A percentile compares a stretch with the other conserved stretches of the same genome.
Conservation (phyloP, 768 basidiomycete genomes). For the Termitomyces sp. region DNA sequence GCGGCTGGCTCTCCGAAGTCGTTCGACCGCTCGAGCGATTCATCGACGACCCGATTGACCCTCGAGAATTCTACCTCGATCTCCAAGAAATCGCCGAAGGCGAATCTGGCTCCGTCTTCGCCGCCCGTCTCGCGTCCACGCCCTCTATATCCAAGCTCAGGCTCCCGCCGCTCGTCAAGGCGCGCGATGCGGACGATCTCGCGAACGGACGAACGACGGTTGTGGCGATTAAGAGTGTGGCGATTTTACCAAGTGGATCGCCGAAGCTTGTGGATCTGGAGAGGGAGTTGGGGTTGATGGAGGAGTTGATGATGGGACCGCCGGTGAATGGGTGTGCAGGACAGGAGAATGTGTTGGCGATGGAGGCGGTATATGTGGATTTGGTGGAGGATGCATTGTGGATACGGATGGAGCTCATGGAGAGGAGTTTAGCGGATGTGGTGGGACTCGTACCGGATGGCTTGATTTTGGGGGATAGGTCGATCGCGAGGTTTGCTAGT, state of each 20-base stretch:
- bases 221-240: constrained; percentile 77
- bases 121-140: constrained; percentile 29
- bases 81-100: constrained; percentile 80
- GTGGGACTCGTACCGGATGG: constrained; percentile 59
- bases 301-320: constrained; percentile 27
- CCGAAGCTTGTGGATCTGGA: constrained; percentile 60
- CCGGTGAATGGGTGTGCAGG: constrained; percentile 34
- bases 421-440: constrained; percentile 80
- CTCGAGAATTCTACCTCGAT: constrained; percentile 57
- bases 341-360: constrained; percentile 57
- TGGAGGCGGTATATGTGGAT: constrained; percentile 70
- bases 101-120: constrained; percentile 68
- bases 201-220: constrained; percentile 28
- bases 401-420: constrained; percentile 91
- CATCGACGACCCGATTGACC: constrained; percentile 59
- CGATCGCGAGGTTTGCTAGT: constrained; percentile 67
- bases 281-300: constrained; percentile 57
- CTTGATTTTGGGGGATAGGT: constrained; percentile 57
- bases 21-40: constrained; percentile 56
- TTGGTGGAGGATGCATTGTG: constrained; percentile 63
- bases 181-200: constrained; percentile 30
- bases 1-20: constrained; percentile 56
- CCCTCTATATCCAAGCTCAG: constrained; percentile 22
- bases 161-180: constrained; percentile 32
- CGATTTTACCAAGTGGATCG: constrained; percentile 49